A percentile compares a stretch with the other conserved stretches of the same genome.
Evolutionary conservation across 345 rosid genomes (phyloP).

Genomic region (Syzygium aqueum): DNA sequence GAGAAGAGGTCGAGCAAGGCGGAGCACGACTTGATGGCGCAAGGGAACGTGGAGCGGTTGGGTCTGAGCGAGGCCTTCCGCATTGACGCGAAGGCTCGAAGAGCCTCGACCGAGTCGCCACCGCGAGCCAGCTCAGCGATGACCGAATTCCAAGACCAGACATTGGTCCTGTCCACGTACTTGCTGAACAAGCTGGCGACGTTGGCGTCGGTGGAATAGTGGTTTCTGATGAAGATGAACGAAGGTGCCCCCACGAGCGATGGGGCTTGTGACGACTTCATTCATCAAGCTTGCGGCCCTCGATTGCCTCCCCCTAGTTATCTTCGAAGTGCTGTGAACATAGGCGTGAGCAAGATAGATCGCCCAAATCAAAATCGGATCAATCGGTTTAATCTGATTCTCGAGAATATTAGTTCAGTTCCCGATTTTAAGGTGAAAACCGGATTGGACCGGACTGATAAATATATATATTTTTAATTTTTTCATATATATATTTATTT

Average conservation of each 20-base stretch:
- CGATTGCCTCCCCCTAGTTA: background rate
- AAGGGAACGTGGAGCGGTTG: slow-evolving; percentile 72
- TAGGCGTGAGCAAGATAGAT: too few relatives aligned
- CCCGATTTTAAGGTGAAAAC: fast-evolving
- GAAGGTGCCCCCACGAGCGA: background rate
- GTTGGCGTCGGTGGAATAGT: slow-evolving; percentile 25
- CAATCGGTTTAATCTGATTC: too few relatives aligned
- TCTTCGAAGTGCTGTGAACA: background rate
- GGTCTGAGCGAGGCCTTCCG: slow-evolving; percentile 62
- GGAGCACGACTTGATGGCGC: slow-evolving; percentile 81
- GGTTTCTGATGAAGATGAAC: background rate
- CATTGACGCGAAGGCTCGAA: slow-evolving; percentile 76
- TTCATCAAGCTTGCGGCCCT: background rate
- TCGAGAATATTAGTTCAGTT: too few relatives aligned
- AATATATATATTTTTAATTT: too few relatives aligned
- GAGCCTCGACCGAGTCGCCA: slow-evolving; percentile 68
- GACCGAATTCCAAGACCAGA: slow-evolving; percentile 84
- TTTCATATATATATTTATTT: too few relatives aligned
- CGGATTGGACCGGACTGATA: too few relatives aligned
- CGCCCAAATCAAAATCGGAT: too few relatives aligned
- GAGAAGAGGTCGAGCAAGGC: slow-evolving; percentile 60
- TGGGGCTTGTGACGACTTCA: slow-evolving; percentile 1
- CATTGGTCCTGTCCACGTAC: slow-evolving; percentile 58
- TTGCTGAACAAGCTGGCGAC: slow-evolving; percentile 53
- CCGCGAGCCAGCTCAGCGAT: slow-evolving; percentile 74